Percentiles rank a stretch among this genome's conserved stretches.
These are phyloP conservation scores for Scenedesmus sp. DNA, from an alignment of 163 green algal genomes.

Conservation along the genomic window DNA sequence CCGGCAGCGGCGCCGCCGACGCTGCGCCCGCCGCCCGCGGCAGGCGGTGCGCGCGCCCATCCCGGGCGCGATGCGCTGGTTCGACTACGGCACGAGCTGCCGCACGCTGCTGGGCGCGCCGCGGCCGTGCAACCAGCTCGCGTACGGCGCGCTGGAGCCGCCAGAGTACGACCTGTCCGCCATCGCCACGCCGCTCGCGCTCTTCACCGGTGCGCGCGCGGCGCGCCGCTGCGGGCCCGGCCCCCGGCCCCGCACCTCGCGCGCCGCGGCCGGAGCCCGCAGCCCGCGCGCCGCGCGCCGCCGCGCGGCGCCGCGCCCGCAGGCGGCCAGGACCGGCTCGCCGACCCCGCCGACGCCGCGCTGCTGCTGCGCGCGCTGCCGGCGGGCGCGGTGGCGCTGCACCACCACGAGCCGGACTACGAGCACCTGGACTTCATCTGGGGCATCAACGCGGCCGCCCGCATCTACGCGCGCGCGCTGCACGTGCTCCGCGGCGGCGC, in stretches of 20 bases:
- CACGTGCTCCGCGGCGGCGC: constrained; percentile 11
- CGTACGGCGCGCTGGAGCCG: constrained; percentile 62
- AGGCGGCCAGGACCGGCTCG: constrained; percentile 66
- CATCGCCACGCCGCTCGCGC: constrained; percentile 54
- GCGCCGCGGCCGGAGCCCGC: not conserved
- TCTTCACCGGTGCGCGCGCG: constrained; percentile 57
- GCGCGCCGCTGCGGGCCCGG: not conserved
- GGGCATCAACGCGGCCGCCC: constrained; percentile 57
- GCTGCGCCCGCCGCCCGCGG: too few relatives aligned
- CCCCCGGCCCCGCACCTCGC: too few relatives aligned
- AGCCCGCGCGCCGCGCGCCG: not conserved
- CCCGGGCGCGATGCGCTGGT: constrained; percentile 44
- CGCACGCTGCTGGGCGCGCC: constrained; percentile 20
- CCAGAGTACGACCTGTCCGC: constrained; percentile 65
- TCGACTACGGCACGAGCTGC: constrained; percentile 58
- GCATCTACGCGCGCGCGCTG: constrained; percentile 56
- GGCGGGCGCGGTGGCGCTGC: not conserved
- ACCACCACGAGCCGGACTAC: constrained; percentile 54
- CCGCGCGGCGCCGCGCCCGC: not conserved
- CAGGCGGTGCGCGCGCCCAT: constrained; percentile 46
- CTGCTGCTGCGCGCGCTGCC: constrained; percentile 60
- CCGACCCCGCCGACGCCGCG: constrained; percentile 59
- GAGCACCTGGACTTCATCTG: constrained; percentile 81
- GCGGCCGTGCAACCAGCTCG: constrained; percentile 60
- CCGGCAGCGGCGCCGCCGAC: too few relatives aligned